Conservation (phyloP, 345 rosid genomes). For the Turritis glabra region DNA sequence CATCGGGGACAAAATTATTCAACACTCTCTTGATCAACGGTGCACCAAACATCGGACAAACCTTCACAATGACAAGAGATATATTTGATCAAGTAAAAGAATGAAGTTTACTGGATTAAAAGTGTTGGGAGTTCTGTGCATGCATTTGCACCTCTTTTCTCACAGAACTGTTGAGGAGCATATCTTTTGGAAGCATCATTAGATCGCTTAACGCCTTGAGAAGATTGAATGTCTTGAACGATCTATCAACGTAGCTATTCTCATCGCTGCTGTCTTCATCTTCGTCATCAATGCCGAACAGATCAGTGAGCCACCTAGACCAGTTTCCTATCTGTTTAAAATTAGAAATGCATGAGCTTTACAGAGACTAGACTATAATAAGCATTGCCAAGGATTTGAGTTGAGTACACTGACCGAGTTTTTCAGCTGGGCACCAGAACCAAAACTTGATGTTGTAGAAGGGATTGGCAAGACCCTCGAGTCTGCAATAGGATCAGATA, state of each 20-base stretch:
- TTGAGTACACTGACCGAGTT: conserved; percentile 51
- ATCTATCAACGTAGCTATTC: conserved; percentile 44
- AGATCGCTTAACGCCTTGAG: conserved; percentile 92
- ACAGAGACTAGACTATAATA: conserved; percentile 6
- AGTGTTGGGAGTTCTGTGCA: conserved; percentile 1
- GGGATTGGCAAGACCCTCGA: conserved; percentile 83
- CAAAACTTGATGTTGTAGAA: conserved; percentile 74
- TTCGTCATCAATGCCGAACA: conserved; percentile 77
- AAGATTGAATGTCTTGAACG: conserved; percentile 77
- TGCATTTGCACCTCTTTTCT: conserved; percentile 71
- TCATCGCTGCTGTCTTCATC: conserved; percentile 47
- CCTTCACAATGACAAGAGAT: conserved; percentile 45
- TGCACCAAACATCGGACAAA: conserved; percentile 80
- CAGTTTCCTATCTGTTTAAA: conserved; percentile 84
- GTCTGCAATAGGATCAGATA: conserved; percentile 86
- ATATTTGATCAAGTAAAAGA: conserved; percentile 4
- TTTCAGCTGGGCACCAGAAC: conserved; percentile 90
- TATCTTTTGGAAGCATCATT: conserved; percentile 98
- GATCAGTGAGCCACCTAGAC: conserved; percentile 91
- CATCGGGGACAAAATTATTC: conserved; percentile 70
- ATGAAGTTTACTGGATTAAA: neutral
- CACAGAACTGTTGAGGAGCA: conserved; percentile 68
- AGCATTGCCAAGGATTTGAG: neutral
- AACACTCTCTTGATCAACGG: conserved; percentile 79
- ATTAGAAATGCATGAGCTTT: conserved; percentile 21